Evolutionary conservation across 169 alveolate genomes (phyloP), one percentile per base, ranked within the genome.

Genomic region (Amoebophrya sp.): DNA sequence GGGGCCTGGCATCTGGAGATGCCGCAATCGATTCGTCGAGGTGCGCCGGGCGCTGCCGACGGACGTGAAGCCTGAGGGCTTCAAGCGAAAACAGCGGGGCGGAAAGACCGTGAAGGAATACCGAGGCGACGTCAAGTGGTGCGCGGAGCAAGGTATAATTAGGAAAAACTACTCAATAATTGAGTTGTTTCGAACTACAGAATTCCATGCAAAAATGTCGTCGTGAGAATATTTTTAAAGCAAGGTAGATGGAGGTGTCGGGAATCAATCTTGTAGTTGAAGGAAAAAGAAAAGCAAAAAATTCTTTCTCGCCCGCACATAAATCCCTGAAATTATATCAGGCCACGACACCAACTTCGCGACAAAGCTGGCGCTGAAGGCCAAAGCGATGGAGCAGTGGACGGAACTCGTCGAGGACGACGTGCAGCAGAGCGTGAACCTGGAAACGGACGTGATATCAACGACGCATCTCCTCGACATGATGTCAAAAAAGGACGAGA

Each of bases 91-190:
- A 66, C 2, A 2, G 29, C 83, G 83, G 0, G 12, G 32, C 35
- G 83, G 83, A 2, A 2, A 25, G 10, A 66, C 83, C 7, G 83
- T 66, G 38, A 66, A 66, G 83, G 83, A 66, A 25, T 66, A 66
- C 83, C 83, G 83, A 7, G 83, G 83, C 29, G 83, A 66, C 83
- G 83, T 66, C 83, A 66, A 66, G 38, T 66, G 83, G 83, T 66
- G 83, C 83, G 35, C 7, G 35, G 38, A 66, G 35, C 29, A 66
- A 1, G 83, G 83, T 66, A 66, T 25, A 12, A 0, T 66, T 66
- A 2, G 29, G 32, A 12, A 66, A 0, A 66, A 66, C 83, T 66
- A 66, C 35, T 66, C 1, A 7, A 12, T 2, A 2, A 25, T 3
- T 66, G 83, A 66, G 7, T n/a, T 12, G 83, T n/a, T 18, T 47